A percentile compares a stretch with the other conserved stretches of the same genome.
These are phyloP conservation scores for Graphiopsis chlorocephala DNA, from an alignment of 2,329 filamentous ascomycete genomes.

Conservation along the genomic window DNA sequence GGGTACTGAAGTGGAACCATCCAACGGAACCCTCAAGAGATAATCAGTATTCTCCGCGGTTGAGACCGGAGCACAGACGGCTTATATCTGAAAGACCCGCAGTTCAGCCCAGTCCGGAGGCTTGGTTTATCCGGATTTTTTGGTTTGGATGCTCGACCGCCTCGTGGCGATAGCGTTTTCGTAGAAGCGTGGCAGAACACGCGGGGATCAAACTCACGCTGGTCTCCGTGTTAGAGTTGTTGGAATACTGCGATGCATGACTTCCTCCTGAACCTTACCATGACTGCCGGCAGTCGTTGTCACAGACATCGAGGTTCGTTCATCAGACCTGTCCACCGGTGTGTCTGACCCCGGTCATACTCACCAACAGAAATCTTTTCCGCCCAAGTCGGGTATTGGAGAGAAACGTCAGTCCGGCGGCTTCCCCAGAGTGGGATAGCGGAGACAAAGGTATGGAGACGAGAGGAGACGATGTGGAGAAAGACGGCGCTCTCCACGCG, in stretches of 20 bases:
- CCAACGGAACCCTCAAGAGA: background rate
- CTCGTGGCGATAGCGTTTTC: background rate
- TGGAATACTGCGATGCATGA: background rate
- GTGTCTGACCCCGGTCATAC: background rate
- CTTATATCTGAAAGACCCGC: background rate
- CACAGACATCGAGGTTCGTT: background rate
- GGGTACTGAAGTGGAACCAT: background rate
- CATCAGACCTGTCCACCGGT: background rate
- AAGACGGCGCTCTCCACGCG: background rate
- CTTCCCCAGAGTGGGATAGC: background rate
- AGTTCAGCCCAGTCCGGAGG: background rate
- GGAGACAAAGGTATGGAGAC: background rate
- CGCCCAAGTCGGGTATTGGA: background rate
- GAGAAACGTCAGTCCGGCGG: background rate
- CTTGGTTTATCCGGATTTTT: background rate
- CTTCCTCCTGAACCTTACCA: background rate
- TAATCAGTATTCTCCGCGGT: background rate
- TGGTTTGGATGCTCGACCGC: background rate
- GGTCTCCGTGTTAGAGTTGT: background rate
- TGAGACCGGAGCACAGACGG: constrained; percentile 1
- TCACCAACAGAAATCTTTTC: background rate
- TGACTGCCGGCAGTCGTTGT: background rate
- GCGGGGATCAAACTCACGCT: background rate
- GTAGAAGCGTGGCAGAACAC: background rate
- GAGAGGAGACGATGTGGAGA: background rate